Evolutionary conservation across 2,329 filamentous ascomycete genomes (phyloP), one percentile per base, ranked within the genome.

Genomic region (Clarireedia homoeocarpa): DNA sequence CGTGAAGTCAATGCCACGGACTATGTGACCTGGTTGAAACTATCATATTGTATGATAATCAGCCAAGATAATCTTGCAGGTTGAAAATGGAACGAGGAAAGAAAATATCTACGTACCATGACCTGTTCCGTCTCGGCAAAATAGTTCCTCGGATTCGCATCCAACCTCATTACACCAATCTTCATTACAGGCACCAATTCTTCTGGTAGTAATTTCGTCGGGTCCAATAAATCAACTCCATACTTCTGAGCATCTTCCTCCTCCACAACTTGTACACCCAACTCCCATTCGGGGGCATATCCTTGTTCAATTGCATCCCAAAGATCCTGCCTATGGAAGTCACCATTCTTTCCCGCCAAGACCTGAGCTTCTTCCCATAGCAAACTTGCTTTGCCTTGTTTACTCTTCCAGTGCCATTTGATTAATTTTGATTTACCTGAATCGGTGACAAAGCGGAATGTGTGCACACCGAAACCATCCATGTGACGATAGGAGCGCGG

Each of bases 51-150:
- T 20, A 1, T 6, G 23, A 45, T 45, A 55, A 30, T 6, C 7
- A 14, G 4, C 27, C 6, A 30, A 30, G 10, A 30, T 30, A 30
- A 20, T 38, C 5, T 15, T 17, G 4, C 5, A n/a, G 15, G n/a
- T 34, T 12, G 14, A n/a, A 17, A 38, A 47, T 23, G 44, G 1
- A 15, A 46, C n/a, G 44, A 6, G 6, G 6, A 10, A 6, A 15
- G 6, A 27, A 12, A 4, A 47, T 0, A 23, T 4, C 15, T 20
- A 5, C 53, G 26, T 39, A 56, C 53, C 48, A 56, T 81, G 14
- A 80, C 76, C 67, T 88, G 84, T 72, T 88, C 85, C 49, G 87
- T 84, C 63, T 86, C 81, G 51, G 78, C 77, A 58, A 82, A 82
- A 67, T 82, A 82, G 68, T 82, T 82, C 63, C 75, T 66, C 1